Evolutionary conservation across 129 eudicot genomes (phyloP).

Genomic region (Heracleum sosnowskyi): DNA sequence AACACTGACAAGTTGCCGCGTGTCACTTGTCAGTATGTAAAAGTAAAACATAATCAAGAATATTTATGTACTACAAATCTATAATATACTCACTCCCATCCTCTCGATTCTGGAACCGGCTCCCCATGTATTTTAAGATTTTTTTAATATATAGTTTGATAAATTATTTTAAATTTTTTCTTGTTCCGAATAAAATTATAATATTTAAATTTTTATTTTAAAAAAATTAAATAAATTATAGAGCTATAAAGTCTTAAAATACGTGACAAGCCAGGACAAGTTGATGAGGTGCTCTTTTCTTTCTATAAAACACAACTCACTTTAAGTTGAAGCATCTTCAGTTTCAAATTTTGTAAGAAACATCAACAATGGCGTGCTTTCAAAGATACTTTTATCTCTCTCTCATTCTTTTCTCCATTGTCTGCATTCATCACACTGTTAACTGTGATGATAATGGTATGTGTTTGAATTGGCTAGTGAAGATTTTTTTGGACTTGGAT

Average conservation of each 20-base stretch:
- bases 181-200: no score
- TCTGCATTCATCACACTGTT: slow-evolving; percentile 33
- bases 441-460: slow-evolving; percentile 73
- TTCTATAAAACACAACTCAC: background rate
- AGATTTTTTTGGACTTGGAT: background rate
- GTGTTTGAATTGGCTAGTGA: background rate
- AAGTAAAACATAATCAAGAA: background rate
- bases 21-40: background rate
- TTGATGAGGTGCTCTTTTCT: background rate
- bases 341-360: slow-evolving; percentile 4
- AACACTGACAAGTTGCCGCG: background rate
- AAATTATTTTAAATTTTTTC: no score
- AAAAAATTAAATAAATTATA: no score
- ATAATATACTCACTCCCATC: no score
- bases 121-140: no score
- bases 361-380: slow-evolving; percentile 39
- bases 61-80: no score
- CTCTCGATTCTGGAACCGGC: no score
- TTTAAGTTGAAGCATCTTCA: background rate
- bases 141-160: no score
- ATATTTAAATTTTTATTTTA: no score
- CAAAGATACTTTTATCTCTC: slow-evolving; percentile 28
- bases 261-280: no score
- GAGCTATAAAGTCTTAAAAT: no score
- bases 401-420: slow-evolving; percentile 39